These are phyloP conservation scores for Beauveria rudraprayagi DNA, from an alignment of 2,329 filamentous ascomycete species.

Conservation along the genomic window DNA sequence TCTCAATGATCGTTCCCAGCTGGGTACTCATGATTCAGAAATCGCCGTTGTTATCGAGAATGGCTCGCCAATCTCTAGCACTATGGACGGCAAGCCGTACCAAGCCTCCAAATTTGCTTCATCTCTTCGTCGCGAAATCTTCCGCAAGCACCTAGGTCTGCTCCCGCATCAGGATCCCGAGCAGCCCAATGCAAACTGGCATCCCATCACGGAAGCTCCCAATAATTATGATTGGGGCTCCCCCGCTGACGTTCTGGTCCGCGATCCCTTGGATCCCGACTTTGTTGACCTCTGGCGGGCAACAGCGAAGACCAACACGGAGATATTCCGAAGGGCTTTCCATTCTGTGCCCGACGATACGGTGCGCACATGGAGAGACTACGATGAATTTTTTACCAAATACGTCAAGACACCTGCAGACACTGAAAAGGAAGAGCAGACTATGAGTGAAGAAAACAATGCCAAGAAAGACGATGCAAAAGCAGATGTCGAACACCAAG, in stretches of 20 bases:
- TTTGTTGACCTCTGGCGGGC: slow-evolving; percentile 66
- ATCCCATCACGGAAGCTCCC: slow-evolving; percentile 45
- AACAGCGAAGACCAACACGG: slow-evolving; percentile 70
- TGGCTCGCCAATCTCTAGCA: slow-evolving; percentile 57
- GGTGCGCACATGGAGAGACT: slow-evolving; percentile 64
- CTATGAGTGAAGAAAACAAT: slow-evolving; percentile 11
- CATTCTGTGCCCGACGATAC: slow-evolving; percentile 65
- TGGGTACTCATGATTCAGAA: slow-evolving; percentile 78
- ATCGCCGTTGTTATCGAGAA: slow-evolving; percentile 88
- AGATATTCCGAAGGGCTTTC: slow-evolving; percentile 74
- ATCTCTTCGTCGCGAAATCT: slow-evolving; percentile 75
- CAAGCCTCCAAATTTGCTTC: slow-evolving; percentile 68
- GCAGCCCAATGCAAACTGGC: slow-evolving; percentile 63
- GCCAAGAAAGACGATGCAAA: not conserved
- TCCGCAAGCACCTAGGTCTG: slow-evolving; percentile 85
- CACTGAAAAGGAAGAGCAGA: slow-evolving; percentile 29
- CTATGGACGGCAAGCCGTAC: slow-evolving; percentile 67
- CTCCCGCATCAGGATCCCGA: slow-evolving; percentile 67
- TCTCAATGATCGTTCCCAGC: slow-evolving; percentile 60
- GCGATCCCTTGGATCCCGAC: slow-evolving; percentile 61
- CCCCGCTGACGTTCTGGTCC: slow-evolving; percentile 58
- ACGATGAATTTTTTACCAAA: slow-evolving; percentile 60
- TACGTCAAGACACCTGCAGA: slow-evolving; percentile 54
- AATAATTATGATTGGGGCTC: slow-evolving; percentile 71
- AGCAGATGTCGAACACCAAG: not conserved